Evolutionary conservation across 163 green algal genomes (phyloP).

Genomic region (Coccomyxa subellipsoidea): DNA sequence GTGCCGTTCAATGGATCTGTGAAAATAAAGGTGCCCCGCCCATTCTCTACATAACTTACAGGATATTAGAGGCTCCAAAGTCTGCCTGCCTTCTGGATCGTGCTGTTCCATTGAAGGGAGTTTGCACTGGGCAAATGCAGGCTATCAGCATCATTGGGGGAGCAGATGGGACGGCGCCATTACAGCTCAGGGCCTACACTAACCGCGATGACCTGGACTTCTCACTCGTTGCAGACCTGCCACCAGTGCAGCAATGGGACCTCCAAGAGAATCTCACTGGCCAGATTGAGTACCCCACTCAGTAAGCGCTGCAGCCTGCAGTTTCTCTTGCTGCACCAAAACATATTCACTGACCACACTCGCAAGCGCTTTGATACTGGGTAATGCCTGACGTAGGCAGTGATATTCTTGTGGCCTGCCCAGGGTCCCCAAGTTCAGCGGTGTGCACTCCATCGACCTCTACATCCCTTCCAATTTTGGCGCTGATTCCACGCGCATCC

Average conservation of each 20-base stretch:
- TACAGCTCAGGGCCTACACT: slow-evolving; percentile 62
- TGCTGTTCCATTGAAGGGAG: background rate
- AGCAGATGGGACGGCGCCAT: slow-evolving; percentile 43
- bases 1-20: slow-evolving; percentile 67
- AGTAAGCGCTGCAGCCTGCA: slow-evolving; percentile 45
- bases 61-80: background rate
- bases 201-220: slow-evolving; percentile 92
- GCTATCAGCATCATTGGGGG: slow-evolving; percentile 59
- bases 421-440: slow-evolving; percentile 84
- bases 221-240: slow-evolving; percentile 42
- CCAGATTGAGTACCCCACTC: slow-evolving; percentile 85
- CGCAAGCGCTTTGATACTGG: too few relatives aligned
- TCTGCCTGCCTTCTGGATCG: background rate
- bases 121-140: background rate
- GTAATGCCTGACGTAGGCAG: too few relatives aligned
- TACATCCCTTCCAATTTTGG: slow-evolving; percentile 74
- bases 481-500: slow-evolving; percentile 61
- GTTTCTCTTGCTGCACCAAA: background rate
- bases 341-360: too few relatives aligned
- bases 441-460: slow-evolving; percentile 79
- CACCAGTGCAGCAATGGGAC: slow-evolving; percentile 77
- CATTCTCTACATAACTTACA: background rate
- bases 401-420: background rate
- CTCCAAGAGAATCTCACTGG: slow-evolving; percentile 66
- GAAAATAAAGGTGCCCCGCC: slow-evolving; percentile 35